phyloP scores from a whole-genome alignment of 2,329 filamentous ascomycete genomes.

The Trichoderma simmonsii region DNA sequence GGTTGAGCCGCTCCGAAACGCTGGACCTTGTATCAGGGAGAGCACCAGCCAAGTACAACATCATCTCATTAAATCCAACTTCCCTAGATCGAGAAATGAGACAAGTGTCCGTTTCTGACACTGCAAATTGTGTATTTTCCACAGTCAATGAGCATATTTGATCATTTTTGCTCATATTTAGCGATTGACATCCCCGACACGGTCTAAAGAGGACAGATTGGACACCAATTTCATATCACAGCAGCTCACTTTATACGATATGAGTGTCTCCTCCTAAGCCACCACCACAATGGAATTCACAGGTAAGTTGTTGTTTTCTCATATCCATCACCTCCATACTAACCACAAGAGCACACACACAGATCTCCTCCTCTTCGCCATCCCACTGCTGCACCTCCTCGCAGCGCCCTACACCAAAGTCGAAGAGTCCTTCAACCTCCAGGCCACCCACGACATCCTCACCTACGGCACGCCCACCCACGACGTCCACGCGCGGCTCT shows the following conservation, averaged over 20 bases:
- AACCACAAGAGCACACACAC: neutral
- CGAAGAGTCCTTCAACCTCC: constrained; percentile 97
- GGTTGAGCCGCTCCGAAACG: constrained; percentile 35
- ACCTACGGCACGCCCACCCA: constrained; percentile 69
- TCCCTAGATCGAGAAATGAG: neutral
- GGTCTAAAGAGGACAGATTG: neutral
- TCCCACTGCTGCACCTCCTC: constrained; percentile 67
- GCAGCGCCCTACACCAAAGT: constrained; percentile 91
- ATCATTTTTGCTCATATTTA: no score
- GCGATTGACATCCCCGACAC: neutral
- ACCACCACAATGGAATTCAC: neutral
- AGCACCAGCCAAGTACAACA: neutral
- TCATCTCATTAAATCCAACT: neutral
- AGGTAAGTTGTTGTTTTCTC: neutral
- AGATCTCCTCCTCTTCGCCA: constrained; percentile 42
- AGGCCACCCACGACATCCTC: constrained; percentile 87
- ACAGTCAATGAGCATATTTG: no score
- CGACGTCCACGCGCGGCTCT: constrained; percentile 53
- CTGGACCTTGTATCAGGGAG: no score
- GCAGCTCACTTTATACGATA: neutral
- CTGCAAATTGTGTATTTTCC: neutral
- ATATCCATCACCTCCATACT: neutral
- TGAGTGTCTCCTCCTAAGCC: neutral
- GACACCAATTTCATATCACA: no score
- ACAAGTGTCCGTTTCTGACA: neutral